Evolutionary conservation across 176 grass and related monocot species (phyloP).

Genomic region (Puccinellia tenuiflora): DNA sequence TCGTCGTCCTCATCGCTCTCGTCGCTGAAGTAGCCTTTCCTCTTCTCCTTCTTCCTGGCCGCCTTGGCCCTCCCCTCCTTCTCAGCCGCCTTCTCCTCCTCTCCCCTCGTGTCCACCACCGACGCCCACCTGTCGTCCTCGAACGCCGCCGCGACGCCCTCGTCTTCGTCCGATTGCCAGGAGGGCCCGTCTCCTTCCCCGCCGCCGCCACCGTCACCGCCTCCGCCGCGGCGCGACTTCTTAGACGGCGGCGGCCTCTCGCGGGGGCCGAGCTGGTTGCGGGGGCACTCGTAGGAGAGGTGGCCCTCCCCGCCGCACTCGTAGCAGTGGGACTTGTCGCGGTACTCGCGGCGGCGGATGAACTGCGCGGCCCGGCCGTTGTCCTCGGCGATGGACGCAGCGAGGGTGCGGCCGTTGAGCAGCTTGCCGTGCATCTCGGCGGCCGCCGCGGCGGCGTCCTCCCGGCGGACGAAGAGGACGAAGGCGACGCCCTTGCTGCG

Average conservation of each 20-base stretch:
- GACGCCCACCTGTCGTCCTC: conserved; percentile 57
- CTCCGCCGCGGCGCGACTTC: conserved; percentile 28
- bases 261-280: conserved; percentile 79
- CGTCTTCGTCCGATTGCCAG: conserved; percentile 27
- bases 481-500: conserved; percentile 78
- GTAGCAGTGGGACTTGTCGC: conserved; percentile 82
- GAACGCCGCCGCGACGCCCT: conserved; percentile 24
- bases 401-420: conserved; percentile 57
- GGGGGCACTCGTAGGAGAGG: conserved; percentile 95
- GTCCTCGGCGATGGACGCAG: conserved; percentile 74
- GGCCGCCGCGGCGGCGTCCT: conserved; percentile 43
- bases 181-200: neutral
- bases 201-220: neutral
- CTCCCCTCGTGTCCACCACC: conserved; percentile 42
- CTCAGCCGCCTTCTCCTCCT: conserved; percentile 44
- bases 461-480: conserved; percentile 76
- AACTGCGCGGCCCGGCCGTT: conserved; percentile 87
- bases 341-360: conserved; percentile 85
- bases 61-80: conserved; percentile 28
- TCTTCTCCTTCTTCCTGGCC: conserved; percentile 77
- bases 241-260: conserved; percentile 59
- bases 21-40: conserved; percentile 90
- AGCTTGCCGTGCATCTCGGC: conserved; percentile 45
- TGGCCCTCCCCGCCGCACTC: conserved; percentile 82
- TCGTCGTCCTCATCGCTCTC: conserved; percentile 87